Conservation (phyloP, 1,139 yeast species). For the Geotrichum fermentans region DNA sequence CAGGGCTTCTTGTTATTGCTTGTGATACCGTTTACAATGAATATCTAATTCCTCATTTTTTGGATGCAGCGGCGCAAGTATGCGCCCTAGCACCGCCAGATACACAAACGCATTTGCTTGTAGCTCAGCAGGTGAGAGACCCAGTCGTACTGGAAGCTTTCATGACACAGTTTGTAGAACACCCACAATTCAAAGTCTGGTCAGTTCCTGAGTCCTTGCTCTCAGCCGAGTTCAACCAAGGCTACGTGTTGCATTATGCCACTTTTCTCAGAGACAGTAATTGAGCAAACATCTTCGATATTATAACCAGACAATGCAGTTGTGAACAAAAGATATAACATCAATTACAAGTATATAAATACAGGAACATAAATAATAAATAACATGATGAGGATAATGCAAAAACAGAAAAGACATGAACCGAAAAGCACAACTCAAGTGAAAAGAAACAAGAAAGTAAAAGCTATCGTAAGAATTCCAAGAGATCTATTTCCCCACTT, state of each 20-base stretch:
- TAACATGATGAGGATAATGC: not conserved
- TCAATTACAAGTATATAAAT: not conserved
- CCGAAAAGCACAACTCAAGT: not conserved
- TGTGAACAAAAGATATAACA: not conserved
- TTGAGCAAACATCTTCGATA: not conserved
- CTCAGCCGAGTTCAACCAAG: constrained; percentile 36
- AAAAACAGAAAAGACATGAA: not conserved
- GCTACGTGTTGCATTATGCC: constrained; percentile 46
- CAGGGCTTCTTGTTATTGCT: constrained; percentile 45
- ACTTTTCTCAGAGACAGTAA: not conserved
- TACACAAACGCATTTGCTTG: constrained; percentile 48
- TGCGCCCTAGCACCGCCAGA: constrained; percentile 53
- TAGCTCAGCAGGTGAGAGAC: constrained; percentile 57
- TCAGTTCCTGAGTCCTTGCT: constrained; percentile 31
- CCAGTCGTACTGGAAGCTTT: constrained; percentile 49
- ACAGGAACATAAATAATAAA: not conserved
- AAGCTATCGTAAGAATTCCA: constrained; percentile 23
- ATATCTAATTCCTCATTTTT: constrained; percentile 50
- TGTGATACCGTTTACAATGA: constrained; percentile 72
- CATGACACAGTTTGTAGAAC: constrained; percentile 29
- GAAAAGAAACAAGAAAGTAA: not conserved
- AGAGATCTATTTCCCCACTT: constrained; percentile 24
- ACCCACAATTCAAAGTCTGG: constrained; percentile 47
- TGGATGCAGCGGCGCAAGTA: constrained; percentile 40
- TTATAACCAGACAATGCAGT: not conserved